Base-by-base conservation (phyloP, 495 filamentous ascomycete species). In the Polyplosphaeria fusca region DNA sequence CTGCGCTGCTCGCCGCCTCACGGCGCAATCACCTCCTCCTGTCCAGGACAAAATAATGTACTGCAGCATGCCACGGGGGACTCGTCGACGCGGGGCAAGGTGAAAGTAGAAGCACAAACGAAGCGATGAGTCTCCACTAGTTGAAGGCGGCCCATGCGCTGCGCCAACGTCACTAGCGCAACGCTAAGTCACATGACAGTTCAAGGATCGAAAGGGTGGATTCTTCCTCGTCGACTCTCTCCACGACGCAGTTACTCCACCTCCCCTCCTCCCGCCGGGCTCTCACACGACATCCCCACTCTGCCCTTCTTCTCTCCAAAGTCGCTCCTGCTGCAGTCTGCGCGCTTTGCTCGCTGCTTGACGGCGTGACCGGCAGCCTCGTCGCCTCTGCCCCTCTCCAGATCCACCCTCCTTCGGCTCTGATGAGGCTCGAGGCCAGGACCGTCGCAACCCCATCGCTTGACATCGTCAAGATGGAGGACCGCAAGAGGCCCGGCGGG, bases 391-490 rank as follows among this genome's bases (percentile, higher is more conserved):
- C 45, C 61, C 56, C 47, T 42, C 40, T 5, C 46, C 37, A 22
- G 32, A 43, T 41, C 28, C 35, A 20, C 43, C 42, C 40, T 16
- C 27, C 35, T 13, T 52, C 44, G 51, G 52, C 61, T 51, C 62
- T 61, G 62, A 85, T 85, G 82, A 78, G 85, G 80, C 79, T 84
- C 72, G 85, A 87, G 75, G 80, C 82, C 63, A 76, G 79, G 70
- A 78, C 84, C 72, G 78, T 85, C 74, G 74, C 77, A 77, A 80
- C 87, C 79, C 79, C 82, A 76, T 76, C 84, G 68, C 74, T 82
- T 76, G 80, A 74, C 78, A 79, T 83, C 73, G 77, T 85, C 81
- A 95, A 90, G 81, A 95, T 95, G 91, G 91, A 96, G 78, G 89
- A 95, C 78, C 89, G 91, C 82, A 96, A 95, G 79, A 83, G 90